Base-by-base conservation (phyloP, 2,329 filamentous ascomycete species). In the Fusarium tupiense region DNA sequence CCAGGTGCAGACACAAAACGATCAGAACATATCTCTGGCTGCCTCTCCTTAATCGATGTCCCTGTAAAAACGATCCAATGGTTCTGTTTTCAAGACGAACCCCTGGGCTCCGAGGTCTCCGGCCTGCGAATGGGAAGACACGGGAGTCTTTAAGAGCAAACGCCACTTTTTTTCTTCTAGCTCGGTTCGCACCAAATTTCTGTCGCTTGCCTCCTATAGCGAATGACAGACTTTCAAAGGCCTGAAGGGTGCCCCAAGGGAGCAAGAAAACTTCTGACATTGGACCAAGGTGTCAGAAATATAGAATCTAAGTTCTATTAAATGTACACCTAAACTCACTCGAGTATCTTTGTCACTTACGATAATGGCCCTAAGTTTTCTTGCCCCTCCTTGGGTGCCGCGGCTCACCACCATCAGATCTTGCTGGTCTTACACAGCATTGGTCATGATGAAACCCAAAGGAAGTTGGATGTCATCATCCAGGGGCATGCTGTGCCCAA, bases 91-190 rank as follows among this genome's bases (percentile, higher is more conserved):
- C 58, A 61, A 49, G 26, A 62, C 31, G 41, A 33, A 56, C 54
- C 72, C 71, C 68, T 69, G 61, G 57, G 41, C 65, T 74, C 77
- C 77, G 77, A 78, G 74, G 72, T 67, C 65, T 78, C 75, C 77
- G 77, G 75, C 61, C 75, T 76, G 46, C 77, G 77, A 78, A 78
- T 78, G 67, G 77, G 77, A 78, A 72, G 63, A 56, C 70, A 58
- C 75, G 77, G 75, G 78, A 50, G 59, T 54, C 52, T 41, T 37
- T 38, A 44, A 56, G 67, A 44, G 53, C 58, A 61, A 59, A 46
- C 65, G 69, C 73, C 74, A 72, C 67, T 44, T 62, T 63, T 63
- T 69, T 41, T 33, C 63, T 63, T 57, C 37, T 35, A 43, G 57
- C 38, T 70, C 59, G 59, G 57, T 37, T 72, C 44, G 60, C 53